Base-by-base conservation (phyloP, 2,329 filamentous ascomycete species). In the Colletotrichum higginsianum region DNA sequence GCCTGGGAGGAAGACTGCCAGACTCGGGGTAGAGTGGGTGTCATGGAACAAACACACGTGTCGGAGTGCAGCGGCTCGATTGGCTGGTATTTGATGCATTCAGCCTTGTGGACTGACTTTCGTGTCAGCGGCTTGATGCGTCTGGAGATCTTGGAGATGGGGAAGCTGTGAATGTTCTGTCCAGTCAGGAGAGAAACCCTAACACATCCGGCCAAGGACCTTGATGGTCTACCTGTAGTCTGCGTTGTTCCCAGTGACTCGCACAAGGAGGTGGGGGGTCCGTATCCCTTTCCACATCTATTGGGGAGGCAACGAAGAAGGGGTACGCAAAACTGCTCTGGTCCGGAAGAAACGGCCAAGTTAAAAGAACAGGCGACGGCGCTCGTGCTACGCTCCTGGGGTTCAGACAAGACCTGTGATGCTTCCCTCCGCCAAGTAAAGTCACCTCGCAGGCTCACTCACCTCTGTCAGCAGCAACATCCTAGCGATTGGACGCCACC, bases 101-200 rank as follows among this genome's bases (percentile, higher is more conserved):
- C 68, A 71, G 69, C 69, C 69, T 64, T 69, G 65, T 71, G 65
- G 66, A 61, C 66, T 61, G 47, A 50, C 47, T 50, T 56, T 58
- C 56, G 67, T 70, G 63, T 61, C 56, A 53, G 47, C 61, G 42
- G 42, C 26, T 40, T 55, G 38, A 38, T 7, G 16, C 26, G 66
- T 49, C 53, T 69, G 61, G 58, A 44, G 61, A 69, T 55, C 44
- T 35, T 50, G 23, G 26, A 50, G 26, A 42, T 16, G 53, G 26
- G 44, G 26, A 23, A 38, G 26, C 8, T 16, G 21, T 42, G 46
- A 23, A 5, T 35, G 2, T 15, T 23, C 6, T 30, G 26, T 16
- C 52, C 40, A 68, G 57, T 62, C 44, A 62, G 57, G 40, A 52
- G 30, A 9, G 30, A 35, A 35, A 35, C 30, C 30, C 30, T 58